Base-by-base conservation (phyloP, 371 early-diverging fungal genomes). In the Lichtheimia ramosa region DNA sequence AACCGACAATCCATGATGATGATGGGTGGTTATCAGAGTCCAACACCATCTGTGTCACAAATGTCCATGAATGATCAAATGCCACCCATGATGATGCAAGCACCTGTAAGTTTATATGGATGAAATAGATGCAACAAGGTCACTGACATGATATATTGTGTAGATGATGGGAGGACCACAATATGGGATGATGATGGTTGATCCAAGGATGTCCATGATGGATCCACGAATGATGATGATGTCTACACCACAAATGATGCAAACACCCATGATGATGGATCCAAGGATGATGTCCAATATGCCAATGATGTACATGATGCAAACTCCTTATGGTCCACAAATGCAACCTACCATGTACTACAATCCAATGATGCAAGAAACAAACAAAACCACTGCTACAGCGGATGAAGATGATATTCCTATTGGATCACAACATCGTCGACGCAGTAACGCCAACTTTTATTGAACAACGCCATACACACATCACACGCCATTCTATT, bases 341-440 rank as follows among this genome's bases (percentile, higher is more conserved):
- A 54, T 55, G 50, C 43, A 34, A 8, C 34, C 34, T 8, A 10
- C 53, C 13, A 55, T 55, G 62, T 49, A 25, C 40, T 40, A 51
- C 50, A 39, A 42, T 41, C 51, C 59, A 34, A 58, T 51, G 51
- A 51, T 51, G 42, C 49, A 50, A n/a, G 46, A 46, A 46, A 46
- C 46, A n/a, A 16, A 56, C 40, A 48, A 48, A 28, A 46, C 43
- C 12, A 24, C 14, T 25, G 56, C 27, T 64, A 59, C 63, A 6
- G 64, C 69, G 15, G 70, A 69, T 3, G 73, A 76, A 46, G 76
- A 77, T 51, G 77, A 76, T 48, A 69, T 61, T 34, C 63, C 63
- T 13, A 41, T 59, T 13, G 61, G 58, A 21, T 12, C 43, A n/a
- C 56, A 43, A 43, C 43, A 15, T 18, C 54, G 54, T 23, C 56